These are phyloP conservation scores for Phytophthora ramorum DNA, from an alignment of 352 stramenopile genomes.

Conservation along the genomic window DNA sequence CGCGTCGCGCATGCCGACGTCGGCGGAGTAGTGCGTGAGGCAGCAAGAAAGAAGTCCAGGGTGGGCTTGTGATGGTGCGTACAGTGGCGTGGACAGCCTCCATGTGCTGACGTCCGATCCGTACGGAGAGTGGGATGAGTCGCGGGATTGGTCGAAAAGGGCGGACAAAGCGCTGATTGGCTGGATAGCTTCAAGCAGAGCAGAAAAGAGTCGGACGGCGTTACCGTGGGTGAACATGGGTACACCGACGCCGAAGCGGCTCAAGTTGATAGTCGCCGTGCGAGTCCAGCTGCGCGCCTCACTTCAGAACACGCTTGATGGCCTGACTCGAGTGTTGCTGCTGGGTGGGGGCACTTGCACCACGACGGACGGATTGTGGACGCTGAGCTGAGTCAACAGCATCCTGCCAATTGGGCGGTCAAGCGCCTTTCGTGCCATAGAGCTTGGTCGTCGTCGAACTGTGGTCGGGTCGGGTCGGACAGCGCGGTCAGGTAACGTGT, in stretches of 20 bases:
- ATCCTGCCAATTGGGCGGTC: too few species aligned
- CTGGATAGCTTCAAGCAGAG: constrained; percentile 19
- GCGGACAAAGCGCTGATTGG: constrained; percentile 18
- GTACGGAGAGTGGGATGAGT: constrained; percentile 27
- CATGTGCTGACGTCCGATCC: neutral
- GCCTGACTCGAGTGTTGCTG: constrained; percentile 19
- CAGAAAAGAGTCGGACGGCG: constrained; percentile 26
- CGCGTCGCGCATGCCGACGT: constrained; percentile 34
- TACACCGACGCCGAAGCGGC: constrained; percentile 1
- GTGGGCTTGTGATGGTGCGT: constrained; percentile 2
- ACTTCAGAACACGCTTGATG: neutral
- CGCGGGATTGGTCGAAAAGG: constrained; percentile 3
- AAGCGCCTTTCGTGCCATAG: constrained; percentile 15
- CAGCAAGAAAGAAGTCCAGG: neutral
- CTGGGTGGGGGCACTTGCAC: constrained; percentile 16
- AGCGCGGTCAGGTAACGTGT: neutral
- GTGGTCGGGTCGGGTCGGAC: constrained; percentile 13
- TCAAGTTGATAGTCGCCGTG: constrained; percentile 27
- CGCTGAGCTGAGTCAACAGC: constrained; percentile 20
- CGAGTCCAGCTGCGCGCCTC: neutral
- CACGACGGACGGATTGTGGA: constrained; percentile 11
- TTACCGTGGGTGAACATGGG: constrained; percentile 1
- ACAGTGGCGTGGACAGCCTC: constrained; percentile 17
- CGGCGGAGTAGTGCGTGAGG: constrained; percentile 2
- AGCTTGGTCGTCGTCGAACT: constrained; percentile 14